Evolutionary conservation across 768 basidiomycete genomes (phyloP).

Genomic region (Kwoniella sp.): DNA sequence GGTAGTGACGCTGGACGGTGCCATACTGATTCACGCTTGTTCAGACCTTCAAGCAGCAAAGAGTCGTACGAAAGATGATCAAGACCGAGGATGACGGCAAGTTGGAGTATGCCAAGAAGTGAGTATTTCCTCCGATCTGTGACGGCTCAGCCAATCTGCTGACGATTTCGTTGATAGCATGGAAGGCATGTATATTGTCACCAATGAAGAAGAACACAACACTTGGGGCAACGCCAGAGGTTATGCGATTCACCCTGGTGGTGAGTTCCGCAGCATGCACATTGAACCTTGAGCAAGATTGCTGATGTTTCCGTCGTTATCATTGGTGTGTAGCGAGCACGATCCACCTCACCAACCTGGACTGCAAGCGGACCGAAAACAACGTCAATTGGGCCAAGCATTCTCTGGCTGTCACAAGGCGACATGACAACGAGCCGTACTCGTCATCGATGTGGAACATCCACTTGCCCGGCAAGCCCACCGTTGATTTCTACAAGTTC

Average conservation of each 20-base stretch:
- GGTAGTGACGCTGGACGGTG: too few species aligned
- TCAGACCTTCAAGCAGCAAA: constrained; percentile 28
- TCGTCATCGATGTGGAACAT: constrained; percentile 68
- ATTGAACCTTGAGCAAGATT: neutral
- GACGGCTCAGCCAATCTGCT: constrained; percentile 2
- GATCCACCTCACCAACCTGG: constrained; percentile 60
- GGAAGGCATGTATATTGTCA: constrained; percentile 65
- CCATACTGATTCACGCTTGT: neutral
- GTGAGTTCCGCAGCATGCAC: constrained; percentile 1
- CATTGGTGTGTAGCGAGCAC: constrained; percentile 53
- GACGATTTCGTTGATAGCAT: constrained; percentile 31
- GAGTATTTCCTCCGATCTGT: neutral
- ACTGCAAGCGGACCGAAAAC: constrained; percentile 65
- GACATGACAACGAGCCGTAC: constrained; percentile 67
- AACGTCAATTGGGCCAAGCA: constrained; percentile 72
- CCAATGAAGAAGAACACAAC: constrained; percentile 64
- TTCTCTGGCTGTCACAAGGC: constrained; percentile 64
- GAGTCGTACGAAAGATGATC: constrained; percentile 20
- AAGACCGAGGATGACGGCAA: constrained; percentile 51
- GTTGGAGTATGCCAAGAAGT: constrained; percentile 63
- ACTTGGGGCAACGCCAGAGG: constrained; percentile 66
- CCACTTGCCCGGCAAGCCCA: constrained; percentile 62
- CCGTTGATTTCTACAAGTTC: constrained; percentile 56
- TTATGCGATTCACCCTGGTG: constrained; percentile 67
- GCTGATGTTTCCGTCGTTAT: neutral